Evolutionary conservation across 192 early-diverging fungal genomes (phyloP).

Genomic region (Entomortierella beljakovae): DNA sequence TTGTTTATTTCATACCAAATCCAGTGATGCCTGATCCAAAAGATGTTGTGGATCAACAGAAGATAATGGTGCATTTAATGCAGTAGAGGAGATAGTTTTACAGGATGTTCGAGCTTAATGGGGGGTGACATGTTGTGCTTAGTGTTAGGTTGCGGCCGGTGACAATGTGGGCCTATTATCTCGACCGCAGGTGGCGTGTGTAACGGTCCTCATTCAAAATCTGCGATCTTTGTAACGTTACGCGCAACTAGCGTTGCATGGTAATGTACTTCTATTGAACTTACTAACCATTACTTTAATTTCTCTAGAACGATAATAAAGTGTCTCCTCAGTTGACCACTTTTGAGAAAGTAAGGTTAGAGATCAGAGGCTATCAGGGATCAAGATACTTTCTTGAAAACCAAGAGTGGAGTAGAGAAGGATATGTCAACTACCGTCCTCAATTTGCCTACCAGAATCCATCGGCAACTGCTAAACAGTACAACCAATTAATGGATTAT

Average conservation of each 20-base stretch:
- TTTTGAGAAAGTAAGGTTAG: background rate
- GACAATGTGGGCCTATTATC: background rate
- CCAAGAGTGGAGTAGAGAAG: background rate
- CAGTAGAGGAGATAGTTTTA: background rate
- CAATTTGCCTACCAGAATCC: background rate
- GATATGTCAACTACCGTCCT: background rate
- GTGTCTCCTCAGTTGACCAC: background rate
- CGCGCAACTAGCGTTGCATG: background rate
- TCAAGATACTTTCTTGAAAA: background rate
- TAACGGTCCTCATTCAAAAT: constrained; percentile 1
- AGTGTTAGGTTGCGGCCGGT: background rate
- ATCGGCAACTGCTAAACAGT: background rate
- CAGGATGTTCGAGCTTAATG: constrained; percentile 2
- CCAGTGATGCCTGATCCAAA: constrained; percentile 2
- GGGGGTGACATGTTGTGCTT: constrained; percentile 1
- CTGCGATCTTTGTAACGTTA: background rate
- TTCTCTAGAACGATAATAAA: background rate
- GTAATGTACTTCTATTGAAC: background rate
- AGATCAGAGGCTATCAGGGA: background rate
- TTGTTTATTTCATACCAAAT: too few relatives aligned
- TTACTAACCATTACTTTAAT: constrained; percentile 2
- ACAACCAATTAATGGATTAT: background rate
- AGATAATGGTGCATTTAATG: background rate
- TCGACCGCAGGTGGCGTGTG: background rate
- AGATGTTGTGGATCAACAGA: background rate